A percentile compares a stretch with the other conserved stretches of the same genome.
Evolutionary conservation across 441 rosid genomes (phyloP).

Genomic region (Euphorbia schlechtendalii): DNA sequence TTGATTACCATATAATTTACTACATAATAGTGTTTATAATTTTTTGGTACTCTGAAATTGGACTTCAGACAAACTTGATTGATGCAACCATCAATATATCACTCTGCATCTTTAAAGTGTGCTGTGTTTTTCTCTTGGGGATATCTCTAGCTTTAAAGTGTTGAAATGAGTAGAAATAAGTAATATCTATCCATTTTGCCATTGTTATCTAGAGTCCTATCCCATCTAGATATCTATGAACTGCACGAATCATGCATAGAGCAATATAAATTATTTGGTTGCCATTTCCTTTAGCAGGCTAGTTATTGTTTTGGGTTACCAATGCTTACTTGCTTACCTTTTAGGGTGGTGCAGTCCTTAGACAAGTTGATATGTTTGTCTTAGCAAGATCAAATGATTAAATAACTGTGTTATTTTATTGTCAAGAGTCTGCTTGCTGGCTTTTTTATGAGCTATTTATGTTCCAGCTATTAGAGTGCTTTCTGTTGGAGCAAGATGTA

Average conservation of each 20-base stretch:
- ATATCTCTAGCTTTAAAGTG: background rate
- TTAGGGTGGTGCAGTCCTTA: background rate
- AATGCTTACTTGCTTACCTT: background rate
- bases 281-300: background rate
- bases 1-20: background rate
- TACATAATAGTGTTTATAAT: background rate
- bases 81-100: background rate
- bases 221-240: background rate
- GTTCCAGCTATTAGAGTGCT: background rate
- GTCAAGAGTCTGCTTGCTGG: background rate
- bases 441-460: background rate
- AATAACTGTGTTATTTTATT: background rate
- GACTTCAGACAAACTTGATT: background rate
- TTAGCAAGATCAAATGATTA: background rate
- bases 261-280: background rate
- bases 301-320: background rate
- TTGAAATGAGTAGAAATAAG: background rate
- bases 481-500: background rate
- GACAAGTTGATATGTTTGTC: background rate
- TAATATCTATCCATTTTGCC: background rate
- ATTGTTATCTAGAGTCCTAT: background rate
- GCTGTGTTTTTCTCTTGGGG: background rate
- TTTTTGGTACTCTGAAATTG: background rate
- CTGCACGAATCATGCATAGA: background rate
- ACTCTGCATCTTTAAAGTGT: background rate